Conservation (phyloP, 805 yeast genomes). For the Saccharomycopsis fibuligera region DNA sequence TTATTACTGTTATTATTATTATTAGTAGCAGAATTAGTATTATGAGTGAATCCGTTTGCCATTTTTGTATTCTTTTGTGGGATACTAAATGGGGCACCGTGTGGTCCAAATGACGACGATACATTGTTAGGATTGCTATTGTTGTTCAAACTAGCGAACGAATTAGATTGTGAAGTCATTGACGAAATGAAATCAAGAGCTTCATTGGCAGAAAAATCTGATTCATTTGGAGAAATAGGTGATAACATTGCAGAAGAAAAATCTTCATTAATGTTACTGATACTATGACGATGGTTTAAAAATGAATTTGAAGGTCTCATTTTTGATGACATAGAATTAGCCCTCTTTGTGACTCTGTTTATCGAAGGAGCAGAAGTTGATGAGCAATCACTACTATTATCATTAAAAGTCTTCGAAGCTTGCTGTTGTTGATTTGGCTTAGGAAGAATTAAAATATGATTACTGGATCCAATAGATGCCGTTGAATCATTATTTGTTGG, state of each 20-base stretch:
- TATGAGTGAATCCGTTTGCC: neutral
- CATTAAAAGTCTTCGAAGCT: conserved; percentile 5
- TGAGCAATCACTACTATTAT: conserved; percentile 13
- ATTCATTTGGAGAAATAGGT: conserved; percentile 14
- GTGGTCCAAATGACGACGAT: neutral
- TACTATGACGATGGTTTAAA: neutral
- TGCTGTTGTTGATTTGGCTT: conserved; percentile 16
- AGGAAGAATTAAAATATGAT: conserved; percentile 20
- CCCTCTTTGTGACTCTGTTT: conserved; percentile 8
- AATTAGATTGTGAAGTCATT: conserved; percentile 1
- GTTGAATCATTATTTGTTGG: conserved; percentile 1
- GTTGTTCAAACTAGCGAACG: neutral
- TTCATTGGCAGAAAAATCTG: conserved; percentile 4
- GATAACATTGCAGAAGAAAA: conserved; percentile 1
- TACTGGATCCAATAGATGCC: conserved; percentile 4
- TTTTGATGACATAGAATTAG: conserved; percentile 4
- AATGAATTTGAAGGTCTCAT: conserved; percentile 1
- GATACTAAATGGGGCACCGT: conserved; percentile 2
- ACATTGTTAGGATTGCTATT: neutral
- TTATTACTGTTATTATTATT: neutral
- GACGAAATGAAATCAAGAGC: neutral
- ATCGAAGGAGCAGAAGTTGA: conserved; percentile 8
- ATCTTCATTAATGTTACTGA: neutral
- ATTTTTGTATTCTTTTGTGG: neutral
- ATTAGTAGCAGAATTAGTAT: neutral